A percentile compares a stretch with the other conserved stretches of the same genome.
Conservation (phyloP, 441 rosid species). For the Erodium texanum region DNA sequence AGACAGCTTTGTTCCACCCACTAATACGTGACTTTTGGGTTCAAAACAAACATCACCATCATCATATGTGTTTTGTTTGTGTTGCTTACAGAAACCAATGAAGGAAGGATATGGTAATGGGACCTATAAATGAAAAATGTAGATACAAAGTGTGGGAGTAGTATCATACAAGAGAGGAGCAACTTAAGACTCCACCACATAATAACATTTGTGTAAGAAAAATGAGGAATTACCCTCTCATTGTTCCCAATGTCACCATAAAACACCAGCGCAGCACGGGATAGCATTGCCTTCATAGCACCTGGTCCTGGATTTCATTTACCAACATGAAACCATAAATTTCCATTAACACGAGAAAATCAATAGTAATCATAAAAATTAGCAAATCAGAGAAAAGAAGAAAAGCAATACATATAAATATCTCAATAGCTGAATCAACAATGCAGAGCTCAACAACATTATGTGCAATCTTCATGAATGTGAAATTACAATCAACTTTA, state of each 20-base stretch:
- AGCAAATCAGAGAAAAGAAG: not conserved
- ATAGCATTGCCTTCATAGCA: constrained; percentile 58
- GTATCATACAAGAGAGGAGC: constrained; percentile 24
- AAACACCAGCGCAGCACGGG: constrained; percentile 59
- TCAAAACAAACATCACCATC: constrained; percentile 11
- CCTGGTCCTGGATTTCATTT: not conserved
- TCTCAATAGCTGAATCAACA: not conserved
- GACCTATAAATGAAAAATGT: not conserved
- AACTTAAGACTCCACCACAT: not conserved
- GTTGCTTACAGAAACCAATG: constrained; percentile 23
- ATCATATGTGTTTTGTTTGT: not conserved
- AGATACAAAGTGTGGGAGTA: not conserved
- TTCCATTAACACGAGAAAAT: too few species aligned
- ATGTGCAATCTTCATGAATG: not conserved
- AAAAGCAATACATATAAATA: not conserved
- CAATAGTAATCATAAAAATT: not conserved
- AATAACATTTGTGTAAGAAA: not conserved
- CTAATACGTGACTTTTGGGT: constrained; percentile 17
- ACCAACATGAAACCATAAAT: not conserved
- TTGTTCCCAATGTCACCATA: constrained; percentile 82
- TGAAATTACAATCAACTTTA: not conserved
- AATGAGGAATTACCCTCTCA: constrained; percentile 50
- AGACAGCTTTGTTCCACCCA: constrained; percentile 22
- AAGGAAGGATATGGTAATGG: constrained; percentile 55
- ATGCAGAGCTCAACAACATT: too few species aligned